Base-by-base conservation (phyloP, 2,329 filamentous ascomycete species). In the Fusarium lateritium region DNA sequence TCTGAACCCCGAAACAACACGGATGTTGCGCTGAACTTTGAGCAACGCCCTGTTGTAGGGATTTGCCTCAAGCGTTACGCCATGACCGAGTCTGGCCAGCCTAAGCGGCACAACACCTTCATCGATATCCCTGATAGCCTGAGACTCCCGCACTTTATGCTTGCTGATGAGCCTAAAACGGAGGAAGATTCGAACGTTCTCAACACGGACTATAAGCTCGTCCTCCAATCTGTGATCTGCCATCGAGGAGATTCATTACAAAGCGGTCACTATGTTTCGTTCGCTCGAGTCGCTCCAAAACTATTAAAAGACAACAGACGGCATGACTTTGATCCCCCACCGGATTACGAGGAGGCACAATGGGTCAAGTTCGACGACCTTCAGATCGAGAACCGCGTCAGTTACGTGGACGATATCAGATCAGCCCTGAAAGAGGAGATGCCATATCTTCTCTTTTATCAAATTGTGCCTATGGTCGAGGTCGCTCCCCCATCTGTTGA, bases 321-420 rank as follows among this genome's bases (percentile, higher is more conserved):
- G 47, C 82, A 85, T 76, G 84, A 83, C 73, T 84, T 77, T 69
- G 87, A 86, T 62, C 86, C 86, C 3, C 89, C 89, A 9, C 89
- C 89, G 14, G 85, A 89, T 57, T 92, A 94, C 72, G 84, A 90
- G 62, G 88, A 92, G 65, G 89, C 91, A 14, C 88, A 90, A 67
- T 99, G 96, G 96, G 89, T 97, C 77, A 91, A 91, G 38, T 98
- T 97, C 73, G 96, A 99, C 76, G 96, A 99, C 77, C 83, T 98
- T n/a, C 76, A 80, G 28, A 82, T 88, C 1, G 83, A 87, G 36
- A 85, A 90, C 57, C 88, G 95, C 26, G 91, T 98, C 5, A 86
- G 85, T 0, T 86, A 91, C 56, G 90, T 98, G 49, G 89, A 97
- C 73, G 91, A 98, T 67, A 88, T 91, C 72, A 90, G 92, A 65